Percentiles rank a stretch among this genome's conserved stretches.
Conservation (phyloP, 2,329 filamentous ascomycete species). For the Reticulascus tulasneorum region DNA sequence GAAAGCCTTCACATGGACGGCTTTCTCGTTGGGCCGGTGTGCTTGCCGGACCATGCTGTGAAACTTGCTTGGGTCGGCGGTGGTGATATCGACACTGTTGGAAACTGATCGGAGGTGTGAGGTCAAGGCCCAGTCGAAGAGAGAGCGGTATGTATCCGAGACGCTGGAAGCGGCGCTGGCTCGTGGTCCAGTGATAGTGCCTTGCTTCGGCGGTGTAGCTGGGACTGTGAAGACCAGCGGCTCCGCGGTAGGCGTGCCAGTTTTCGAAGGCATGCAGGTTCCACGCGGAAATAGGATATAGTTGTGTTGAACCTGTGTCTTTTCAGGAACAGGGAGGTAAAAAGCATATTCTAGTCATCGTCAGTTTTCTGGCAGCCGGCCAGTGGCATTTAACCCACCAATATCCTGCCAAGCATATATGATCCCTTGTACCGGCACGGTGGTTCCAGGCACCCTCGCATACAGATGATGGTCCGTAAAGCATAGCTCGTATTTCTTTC, state of each 20-base stretch:
- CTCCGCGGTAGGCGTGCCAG: slow-evolving; percentile 40
- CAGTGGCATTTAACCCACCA: slow-evolving; percentile 34
- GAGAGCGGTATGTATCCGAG: slow-evolving; percentile 53
- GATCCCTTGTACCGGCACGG: slow-evolving; percentile 47
- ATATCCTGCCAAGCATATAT: slow-evolving; percentile 60
- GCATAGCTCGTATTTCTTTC: slow-evolving; percentile 65
- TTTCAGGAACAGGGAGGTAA: slow-evolving; percentile 62
- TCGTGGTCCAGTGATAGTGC: slow-evolving; percentile 49
- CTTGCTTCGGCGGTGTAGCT: slow-evolving; percentile 56
- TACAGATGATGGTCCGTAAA: slow-evolving; percentile 58
- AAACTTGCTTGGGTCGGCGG: slow-evolving; percentile 53
- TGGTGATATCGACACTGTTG: slow-evolving; percentile 44
- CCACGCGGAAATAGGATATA: slow-evolving; percentile 59
- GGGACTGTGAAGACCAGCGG: slow-evolving; percentile 63
- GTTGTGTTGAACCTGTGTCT: slow-evolving; percentile 61
- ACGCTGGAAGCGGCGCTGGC: slow-evolving; percentile 47
- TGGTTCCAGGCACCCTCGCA: slow-evolving; percentile 48
- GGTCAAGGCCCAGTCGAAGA: slow-evolving; percentile 59
- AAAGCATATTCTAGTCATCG: slow-evolving; percentile 52
- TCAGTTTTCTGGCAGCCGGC: neutral
- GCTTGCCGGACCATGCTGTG: slow-evolving; percentile 53
- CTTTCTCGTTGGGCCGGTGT: slow-evolving; percentile 57
- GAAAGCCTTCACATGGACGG: slow-evolving; percentile 63
- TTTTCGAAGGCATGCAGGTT: slow-evolving; percentile 47
- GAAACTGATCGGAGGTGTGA: slow-evolving; percentile 46